A percentile compares a stretch with the other conserved stretches of the same genome.
phyloP scores from a whole-genome alignment of 2,329 filamentous ascomycete genomes.

The Pseudocercospora musae region DNA sequence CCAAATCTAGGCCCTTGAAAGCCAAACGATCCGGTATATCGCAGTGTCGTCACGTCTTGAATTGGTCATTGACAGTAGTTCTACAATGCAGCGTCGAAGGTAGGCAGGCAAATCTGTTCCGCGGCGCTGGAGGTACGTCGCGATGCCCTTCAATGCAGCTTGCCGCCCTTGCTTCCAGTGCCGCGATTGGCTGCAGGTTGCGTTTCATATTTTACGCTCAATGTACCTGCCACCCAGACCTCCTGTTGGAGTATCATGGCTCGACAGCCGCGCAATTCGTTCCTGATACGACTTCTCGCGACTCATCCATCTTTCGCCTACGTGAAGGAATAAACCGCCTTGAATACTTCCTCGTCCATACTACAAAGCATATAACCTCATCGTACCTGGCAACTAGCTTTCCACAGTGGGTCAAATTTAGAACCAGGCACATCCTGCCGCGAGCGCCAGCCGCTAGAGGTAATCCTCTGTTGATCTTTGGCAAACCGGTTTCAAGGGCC shows the following conservation, averaged over 20 bases:
- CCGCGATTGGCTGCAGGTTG: not conserved
- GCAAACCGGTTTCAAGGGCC: not conserved
- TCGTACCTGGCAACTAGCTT: not conserved
- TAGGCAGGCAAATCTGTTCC: not conserved
- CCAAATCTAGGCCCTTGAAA: not conserved
- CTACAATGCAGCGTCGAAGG: not conserved
- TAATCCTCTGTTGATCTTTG: conserved; percentile 1
- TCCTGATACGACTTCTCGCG: not conserved
- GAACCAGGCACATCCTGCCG: not conserved
- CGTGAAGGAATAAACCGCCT: not conserved
- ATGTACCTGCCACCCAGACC: not conserved
- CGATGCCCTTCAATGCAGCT: not conserved
- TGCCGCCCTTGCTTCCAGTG: not conserved
- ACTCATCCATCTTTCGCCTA: not conserved
- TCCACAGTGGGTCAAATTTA: not conserved
- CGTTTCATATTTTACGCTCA: not conserved
- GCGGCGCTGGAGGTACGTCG: not conserved
- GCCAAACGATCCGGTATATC: not conserved
- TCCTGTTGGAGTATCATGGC: not conserved
- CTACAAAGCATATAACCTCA: not conserved
- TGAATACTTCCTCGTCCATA: not conserved
- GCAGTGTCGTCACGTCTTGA: not conserved
- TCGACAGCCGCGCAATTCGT: not conserved
- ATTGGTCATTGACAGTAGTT: not conserved
- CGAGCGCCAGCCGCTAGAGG: not conserved